Evolutionary conservation across 768 basidiomycete species (phyloP).

Genomic region (Pulveroboletus sp.): DNA sequence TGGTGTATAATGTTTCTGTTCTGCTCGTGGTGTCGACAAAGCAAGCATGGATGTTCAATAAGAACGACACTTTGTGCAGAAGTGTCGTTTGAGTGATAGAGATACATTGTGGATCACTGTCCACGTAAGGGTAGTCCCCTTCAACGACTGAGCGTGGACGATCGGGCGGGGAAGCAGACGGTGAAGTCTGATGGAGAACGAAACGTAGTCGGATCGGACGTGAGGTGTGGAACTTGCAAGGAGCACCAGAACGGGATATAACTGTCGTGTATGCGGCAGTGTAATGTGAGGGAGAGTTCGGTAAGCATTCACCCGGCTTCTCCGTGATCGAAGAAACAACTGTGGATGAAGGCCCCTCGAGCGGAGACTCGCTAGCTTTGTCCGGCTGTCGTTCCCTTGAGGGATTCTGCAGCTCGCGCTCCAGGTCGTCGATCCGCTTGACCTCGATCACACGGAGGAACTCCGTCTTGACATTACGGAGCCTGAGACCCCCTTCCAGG

Average conservation of each 20-base stretch:
- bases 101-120: constrained; percentile 62
- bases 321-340: constrained; percentile 19
- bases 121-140: constrained; percentile 43
- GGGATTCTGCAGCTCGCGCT: constrained; percentile 32
- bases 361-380: constrained; percentile 11
- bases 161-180: constrained; percentile 47
- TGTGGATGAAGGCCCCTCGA: constrained; percentile 33
- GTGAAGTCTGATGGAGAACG: constrained; percentile 63
- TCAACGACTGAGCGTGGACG: constrained; percentile 41
- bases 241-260: constrained; percentile 84
- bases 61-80: constrained; percentile 79
- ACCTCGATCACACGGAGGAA: constrained; percentile 65
- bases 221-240: constrained; percentile 82
- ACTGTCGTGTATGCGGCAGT: constrained; percentile 48
- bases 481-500: constrained; percentile 62
- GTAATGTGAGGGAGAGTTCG: constrained; percentile 36
- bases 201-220: constrained; percentile 75
- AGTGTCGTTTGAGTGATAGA: constrained; percentile 79
- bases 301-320: constrained; percentile 37
- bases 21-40: constrained; percentile 70
- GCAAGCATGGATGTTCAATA: constrained; percentile 66
- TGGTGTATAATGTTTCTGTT: constrained; percentile 61
- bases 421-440: constrained; percentile 39
- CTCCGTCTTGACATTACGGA: constrained; percentile 79
- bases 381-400: constrained; percentile 14